phyloP scores from a whole-genome alignment of 305 asterid genomes.

The Fraxinus velutina region DNA sequence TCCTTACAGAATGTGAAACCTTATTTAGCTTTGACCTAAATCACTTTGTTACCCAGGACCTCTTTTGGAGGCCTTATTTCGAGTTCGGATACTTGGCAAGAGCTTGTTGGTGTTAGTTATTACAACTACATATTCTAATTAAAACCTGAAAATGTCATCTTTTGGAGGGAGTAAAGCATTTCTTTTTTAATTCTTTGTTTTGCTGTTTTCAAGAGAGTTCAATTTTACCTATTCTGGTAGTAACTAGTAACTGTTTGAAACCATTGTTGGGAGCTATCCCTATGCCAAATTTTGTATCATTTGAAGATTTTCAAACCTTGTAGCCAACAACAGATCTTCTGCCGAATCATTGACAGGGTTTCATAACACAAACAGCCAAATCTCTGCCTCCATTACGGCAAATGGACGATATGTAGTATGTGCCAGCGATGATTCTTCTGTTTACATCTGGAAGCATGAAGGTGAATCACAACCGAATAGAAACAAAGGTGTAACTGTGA shows the following conservation, averaged over 20 bases:
- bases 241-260: neutral
- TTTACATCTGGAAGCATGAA: slow-evolving; percentile 69
- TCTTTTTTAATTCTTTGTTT: neutral
- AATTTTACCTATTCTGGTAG: neutral
- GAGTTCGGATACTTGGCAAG: neutral
- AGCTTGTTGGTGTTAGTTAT: neutral
- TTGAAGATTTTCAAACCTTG: slow-evolving; percentile 28
- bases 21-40: neutral
- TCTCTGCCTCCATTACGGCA: neutral
- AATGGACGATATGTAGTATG: neutral
- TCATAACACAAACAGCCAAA: slow-evolving; percentile 16
- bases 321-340: neutral
- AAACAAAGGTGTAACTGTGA: slow-evolving; percentile 66
- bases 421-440: slow-evolving; percentile 17
- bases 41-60: neutral
- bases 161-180: neutral
- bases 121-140: neutral
- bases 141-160: neutral
- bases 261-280: neutral
- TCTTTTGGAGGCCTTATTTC: neutral
- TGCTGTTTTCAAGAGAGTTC: neutral
- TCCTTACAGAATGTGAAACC: neutral
- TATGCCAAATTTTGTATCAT: neutral
- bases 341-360: slow-evolving; percentile 3
- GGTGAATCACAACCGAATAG: slow-evolving; percentile 73